phyloP scores from a whole-genome alignment of 2,329 filamentous ascomycete genomes.

The Alternaria triticina region DNA sequence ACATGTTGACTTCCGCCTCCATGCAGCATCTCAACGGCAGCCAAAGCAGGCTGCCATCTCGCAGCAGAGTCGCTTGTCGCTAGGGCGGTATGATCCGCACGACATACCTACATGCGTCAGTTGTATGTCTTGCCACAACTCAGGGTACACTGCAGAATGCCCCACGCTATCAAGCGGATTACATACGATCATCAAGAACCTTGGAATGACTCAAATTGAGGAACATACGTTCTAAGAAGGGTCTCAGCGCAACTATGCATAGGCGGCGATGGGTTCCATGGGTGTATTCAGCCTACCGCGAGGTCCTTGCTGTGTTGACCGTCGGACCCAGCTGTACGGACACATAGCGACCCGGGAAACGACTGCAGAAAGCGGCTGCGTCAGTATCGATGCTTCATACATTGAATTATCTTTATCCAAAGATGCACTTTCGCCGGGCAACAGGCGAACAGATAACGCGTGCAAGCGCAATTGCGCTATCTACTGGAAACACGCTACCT shows the following conservation, averaged over 20 bases:
- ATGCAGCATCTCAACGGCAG: conserved; percentile 35
- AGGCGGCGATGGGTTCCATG: conserved; percentile 33
- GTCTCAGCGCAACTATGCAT: conserved; percentile 30
- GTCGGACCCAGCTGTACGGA: conserved; percentile 30
- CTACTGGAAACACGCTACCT: conserved; percentile 11
- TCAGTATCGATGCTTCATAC: neutral
- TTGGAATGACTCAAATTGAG: conserved; percentile 10
- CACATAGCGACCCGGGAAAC: conserved; percentile 29
- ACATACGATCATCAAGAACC: conserved; percentile 4
- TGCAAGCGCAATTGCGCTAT: conserved; percentile 6
- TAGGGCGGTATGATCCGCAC: conserved; percentile 39
- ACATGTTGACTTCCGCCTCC: conserved; percentile 27
- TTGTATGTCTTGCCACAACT: conserved; percentile 33
- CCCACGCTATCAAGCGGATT: conserved; percentile 28
- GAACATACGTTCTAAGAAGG: conserved; percentile 40
- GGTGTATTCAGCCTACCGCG: conserved; percentile 31
- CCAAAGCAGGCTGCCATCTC: conserved; percentile 30
- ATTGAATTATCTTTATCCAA: conserved; percentile 9
- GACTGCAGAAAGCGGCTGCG: conserved; percentile 26
- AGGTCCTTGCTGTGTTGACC: conserved; percentile 24
- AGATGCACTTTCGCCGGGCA: conserved; percentile 6
- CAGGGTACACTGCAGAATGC: conserved; percentile 40
- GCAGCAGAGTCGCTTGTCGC: conserved; percentile 36
- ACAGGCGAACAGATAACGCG: conserved; percentile 2
- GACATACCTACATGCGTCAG: conserved; percentile 44